Conservation (phyloP, 352 stramenopile species). For the Poterioochromonas sp. region DNA sequence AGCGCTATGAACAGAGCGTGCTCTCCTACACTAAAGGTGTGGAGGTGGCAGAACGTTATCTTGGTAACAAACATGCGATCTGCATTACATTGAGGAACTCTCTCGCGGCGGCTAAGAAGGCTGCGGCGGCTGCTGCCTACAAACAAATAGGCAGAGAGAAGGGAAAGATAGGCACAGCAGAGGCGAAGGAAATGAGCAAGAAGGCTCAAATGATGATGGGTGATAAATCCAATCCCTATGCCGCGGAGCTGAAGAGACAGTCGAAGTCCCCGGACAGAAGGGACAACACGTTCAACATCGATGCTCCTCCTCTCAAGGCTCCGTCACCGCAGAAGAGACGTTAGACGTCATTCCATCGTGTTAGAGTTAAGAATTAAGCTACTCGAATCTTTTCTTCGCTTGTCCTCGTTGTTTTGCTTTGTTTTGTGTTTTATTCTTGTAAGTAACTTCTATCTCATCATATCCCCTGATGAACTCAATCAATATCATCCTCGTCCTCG, state of each 20-base stretch:
- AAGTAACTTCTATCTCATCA: no score
- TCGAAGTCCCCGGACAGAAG: background rate
- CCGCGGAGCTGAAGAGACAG: background rate
- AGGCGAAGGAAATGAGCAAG: background rate
- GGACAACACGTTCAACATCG: background rate
- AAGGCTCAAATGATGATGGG: no score
- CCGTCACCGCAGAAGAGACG: background rate
- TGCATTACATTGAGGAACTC: slow-evolving; percentile 79
- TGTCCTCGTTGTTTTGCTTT: no score
- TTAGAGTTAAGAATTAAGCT: no score
- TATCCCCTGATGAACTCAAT: no score
- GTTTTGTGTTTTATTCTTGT: no score
- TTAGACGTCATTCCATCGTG: no score
- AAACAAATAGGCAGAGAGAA: background rate
- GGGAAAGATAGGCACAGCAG: background rate
- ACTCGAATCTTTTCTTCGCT: no score
- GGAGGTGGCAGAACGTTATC: slow-evolving; percentile 64
- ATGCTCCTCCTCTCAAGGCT: background rate
- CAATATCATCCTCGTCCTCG: no score
- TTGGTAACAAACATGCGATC: slow-evolving; percentile 76
- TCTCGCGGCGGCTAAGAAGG: slow-evolving; percentile 56
- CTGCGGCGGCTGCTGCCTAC: background rate
- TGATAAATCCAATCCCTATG: no score
- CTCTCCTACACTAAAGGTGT: slow-evolving; percentile 81
- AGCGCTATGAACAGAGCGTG: slow-evolving; percentile 73